phyloP scores from a whole-genome alignment of 257 asterid genomes.

The Penstemon eatonii region DNA sequence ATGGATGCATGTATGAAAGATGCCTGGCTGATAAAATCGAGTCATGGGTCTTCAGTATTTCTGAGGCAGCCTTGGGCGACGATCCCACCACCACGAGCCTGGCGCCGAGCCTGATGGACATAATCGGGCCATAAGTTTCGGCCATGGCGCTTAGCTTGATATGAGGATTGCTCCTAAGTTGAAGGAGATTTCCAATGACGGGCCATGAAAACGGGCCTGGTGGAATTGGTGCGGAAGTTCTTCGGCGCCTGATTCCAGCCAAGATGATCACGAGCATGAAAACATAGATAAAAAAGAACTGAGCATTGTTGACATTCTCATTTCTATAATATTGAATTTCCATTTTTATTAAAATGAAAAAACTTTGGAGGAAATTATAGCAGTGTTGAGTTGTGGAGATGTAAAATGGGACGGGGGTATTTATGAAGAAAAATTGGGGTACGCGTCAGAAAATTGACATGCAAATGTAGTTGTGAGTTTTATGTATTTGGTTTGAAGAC shows the following conservation, averaged over 20 bases:
- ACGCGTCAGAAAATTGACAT: background rate
- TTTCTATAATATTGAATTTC: too few species aligned
- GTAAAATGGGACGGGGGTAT: too few species aligned
- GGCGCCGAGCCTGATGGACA: background rate
- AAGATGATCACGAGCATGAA: slow-evolving; percentile 6
- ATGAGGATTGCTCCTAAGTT: slow-evolving; percentile 18
- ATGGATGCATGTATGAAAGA: background rate
- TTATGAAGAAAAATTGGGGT: too few species aligned
- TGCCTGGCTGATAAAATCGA: too few species aligned
- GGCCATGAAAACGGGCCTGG: slow-evolving; percentile 37
- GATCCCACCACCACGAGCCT: slow-evolving; percentile 7
- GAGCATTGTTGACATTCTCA: too few species aligned
- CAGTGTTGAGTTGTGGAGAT: too few species aligned
- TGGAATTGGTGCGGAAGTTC: background rate
- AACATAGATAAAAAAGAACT: slow-evolving; percentile 9
- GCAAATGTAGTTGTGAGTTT: background rate
- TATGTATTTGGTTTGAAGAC: background rate
- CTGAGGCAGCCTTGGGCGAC: background rate
- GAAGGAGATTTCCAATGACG: slow-evolving; percentile 31
- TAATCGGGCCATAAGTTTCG: slow-evolving; percentile 1
- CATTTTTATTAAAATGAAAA: background rate
- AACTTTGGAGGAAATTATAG: background rate
- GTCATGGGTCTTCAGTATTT: slow-evolving; percentile 10
- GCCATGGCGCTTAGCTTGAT: slow-evolving; percentile 16
- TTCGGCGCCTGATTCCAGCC: background rate